phyloP scores from a whole-genome alignment of 1,284 basidiomycete genomes.

The Mrakiaceae sp. region DNA sequence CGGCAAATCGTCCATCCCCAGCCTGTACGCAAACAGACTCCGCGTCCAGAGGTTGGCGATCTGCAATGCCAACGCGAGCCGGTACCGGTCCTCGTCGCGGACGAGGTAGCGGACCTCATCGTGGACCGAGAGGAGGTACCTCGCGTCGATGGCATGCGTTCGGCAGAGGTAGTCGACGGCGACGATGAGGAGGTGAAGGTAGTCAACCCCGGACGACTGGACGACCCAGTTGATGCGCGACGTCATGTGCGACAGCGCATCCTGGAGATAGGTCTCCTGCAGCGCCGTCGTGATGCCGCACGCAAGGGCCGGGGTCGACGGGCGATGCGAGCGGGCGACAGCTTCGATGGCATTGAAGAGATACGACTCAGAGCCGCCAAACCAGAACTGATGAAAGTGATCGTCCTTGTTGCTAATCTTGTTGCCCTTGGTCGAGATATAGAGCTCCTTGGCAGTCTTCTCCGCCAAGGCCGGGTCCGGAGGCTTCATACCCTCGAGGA shows the following conservation, averaged over 20 bases:
- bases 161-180: constrained; percentile 81
- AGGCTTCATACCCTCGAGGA: constrained; percentile 39
- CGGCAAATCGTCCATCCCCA: constrained; percentile 92
- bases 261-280: constrained; percentile 71
- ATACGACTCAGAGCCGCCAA: constrained; percentile 89
- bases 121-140: constrained; percentile 94
- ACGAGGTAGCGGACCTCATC: constrained; percentile 94
- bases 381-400: constrained; percentile 69
- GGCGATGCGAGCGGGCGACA: constrained; percentile 77
- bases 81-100: constrained; percentile 73
- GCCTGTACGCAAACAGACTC: constrained; percentile 76
- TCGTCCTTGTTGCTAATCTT: constrained; percentile 43
- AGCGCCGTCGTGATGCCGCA: constrained; percentile 90
- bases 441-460: constrained; percentile 71
- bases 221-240: constrained; percentile 99
- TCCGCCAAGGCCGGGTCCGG: constrained; percentile 72
- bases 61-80: constrained; percentile 84
- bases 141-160: constrained; percentile 74
- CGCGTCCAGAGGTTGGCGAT: constrained; percentile 95
- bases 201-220: constrained; percentile 96
- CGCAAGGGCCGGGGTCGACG: constrained; percentile 83
- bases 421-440: constrained; percentile 86
- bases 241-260: constrained; percentile 82
- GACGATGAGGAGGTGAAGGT: constrained; percentile 90
- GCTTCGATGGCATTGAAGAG: constrained; percentile 99